Conservation (phyloP, 2,329 filamentous ascomycete species). For the Meredithiella fracta region DNA sequence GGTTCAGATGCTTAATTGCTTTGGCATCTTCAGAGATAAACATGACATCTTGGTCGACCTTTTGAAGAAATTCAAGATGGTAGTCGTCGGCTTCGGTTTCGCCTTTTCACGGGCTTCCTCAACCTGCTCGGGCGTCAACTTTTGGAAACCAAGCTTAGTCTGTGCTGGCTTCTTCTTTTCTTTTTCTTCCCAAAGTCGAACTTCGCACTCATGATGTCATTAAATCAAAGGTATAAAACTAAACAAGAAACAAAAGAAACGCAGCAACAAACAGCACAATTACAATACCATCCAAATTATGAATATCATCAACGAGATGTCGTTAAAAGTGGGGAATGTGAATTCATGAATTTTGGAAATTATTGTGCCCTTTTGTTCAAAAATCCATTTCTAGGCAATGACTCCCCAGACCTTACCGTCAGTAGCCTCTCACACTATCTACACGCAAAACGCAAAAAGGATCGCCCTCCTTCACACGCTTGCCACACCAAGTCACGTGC, state of each 20-base stretch:
- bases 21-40: slow-evolving; percentile 15
- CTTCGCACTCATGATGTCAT: slow-evolving; percentile 7
- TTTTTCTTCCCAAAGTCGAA: slow-evolving; percentile 13
- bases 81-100: slow-evolving; percentile 36
- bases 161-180: slow-evolving; percentile 14
- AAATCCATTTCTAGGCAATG: not conserved
- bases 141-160: slow-evolving; percentile 9
- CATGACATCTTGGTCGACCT: slow-evolving; percentile 30
- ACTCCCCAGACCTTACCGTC: not conserved
- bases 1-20: slow-evolving; percentile 22
- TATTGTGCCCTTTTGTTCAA: not conserved
- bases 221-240: not conserved
- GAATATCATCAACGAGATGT: not conserved
- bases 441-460: not conserved
- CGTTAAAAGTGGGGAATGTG: not conserved
- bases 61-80: slow-evolving; percentile 64
- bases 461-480: not conserved
- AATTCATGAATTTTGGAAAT: not conserved
- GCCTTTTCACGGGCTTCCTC: slow-evolving; percentile 19
- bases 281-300: no score
- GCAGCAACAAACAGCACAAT: no score
- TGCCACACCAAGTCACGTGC: slow-evolving; percentile 8
- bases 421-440: not conserved
- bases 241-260: not conserved
- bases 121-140: slow-evolving; percentile 12